Base-by-base conservation (phyloP, 345 rosid species). In the Pistacia vera region DNA sequence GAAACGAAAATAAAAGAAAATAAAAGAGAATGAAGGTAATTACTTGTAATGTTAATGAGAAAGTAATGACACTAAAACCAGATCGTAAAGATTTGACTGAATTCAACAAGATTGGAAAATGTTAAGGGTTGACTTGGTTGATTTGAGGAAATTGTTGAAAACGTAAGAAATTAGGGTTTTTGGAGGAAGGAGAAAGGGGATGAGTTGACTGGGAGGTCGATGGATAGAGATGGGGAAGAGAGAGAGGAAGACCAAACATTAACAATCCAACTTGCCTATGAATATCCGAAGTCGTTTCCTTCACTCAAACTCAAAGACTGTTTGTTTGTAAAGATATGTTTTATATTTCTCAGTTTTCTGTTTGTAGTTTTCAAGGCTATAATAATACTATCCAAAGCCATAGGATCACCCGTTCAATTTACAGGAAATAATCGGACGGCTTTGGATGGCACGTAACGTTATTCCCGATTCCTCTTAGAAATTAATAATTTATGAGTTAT, bases 121-220 rank as follows among this genome's bases (percentile, higher is more conserved):
- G 5, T 4, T 2, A 38, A 22, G 78, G 69, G 52, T 80, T 75
- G 84, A 77, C 83, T 81, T 83, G 5, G 65, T 5, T 61, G 71
- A 57, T 18, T 5, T 54, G 17, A 54, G 13, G 11, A 13, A 49
- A 49, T 10, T 66, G 25, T 25, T 55, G 28, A 73, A 66, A 41
- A 36, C 66, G 79, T 18, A 48, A 41, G 44, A 41, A 41, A 74
- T 52, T 81, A 81, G 90, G 93, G 85, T 81, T 84, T 90, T 86
- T 81, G 82, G 62, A 5, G 71, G 84, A 72, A 81, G 78, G 66
- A 79, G 51, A 68, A 48, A 0, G 30, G 63, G 25, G 68, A 79
- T 36, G 58, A 70, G 48, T 35, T 20, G 88, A 88, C 90, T 72
- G 80, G 78, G 79, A 0, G 75, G 74, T 66, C 8, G 46, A 68